phyloP scores from a whole-genome alignment of 2,329 filamentous ascomycete species.

The Microcera coccophila region DNA sequence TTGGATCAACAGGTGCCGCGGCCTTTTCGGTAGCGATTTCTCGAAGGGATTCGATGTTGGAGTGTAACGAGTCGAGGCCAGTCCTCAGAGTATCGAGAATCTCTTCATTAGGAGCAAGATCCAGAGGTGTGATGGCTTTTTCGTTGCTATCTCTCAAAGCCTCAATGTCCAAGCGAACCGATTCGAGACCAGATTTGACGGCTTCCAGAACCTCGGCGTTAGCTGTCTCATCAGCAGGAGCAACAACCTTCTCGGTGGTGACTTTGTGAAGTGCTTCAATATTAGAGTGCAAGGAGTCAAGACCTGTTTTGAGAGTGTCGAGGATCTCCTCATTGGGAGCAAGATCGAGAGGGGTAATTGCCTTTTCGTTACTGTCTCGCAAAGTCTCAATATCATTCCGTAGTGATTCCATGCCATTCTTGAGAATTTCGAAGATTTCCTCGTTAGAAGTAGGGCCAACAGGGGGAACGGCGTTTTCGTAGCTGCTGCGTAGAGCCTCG shows the following conservation, averaged over 20 bases:
- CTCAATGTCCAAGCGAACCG: conserved; percentile 3
- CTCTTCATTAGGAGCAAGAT: conserved; percentile 78
- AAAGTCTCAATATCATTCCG: conserved; percentile 70
- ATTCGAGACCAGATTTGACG: conserved; percentile 71
- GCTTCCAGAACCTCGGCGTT: conserved; percentile 79
- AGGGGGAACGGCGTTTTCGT: conserved; percentile 53
- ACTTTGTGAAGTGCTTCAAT: conserved; percentile 64
- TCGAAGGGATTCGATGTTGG: conserved; percentile 74
- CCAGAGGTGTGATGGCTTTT: conserved; percentile 41
- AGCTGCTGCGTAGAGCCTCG: conserved; percentile 64
- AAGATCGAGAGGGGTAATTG: conserved; percentile 61
- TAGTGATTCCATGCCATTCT: conserved; percentile 66
- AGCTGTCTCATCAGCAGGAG: conserved; percentile 47
- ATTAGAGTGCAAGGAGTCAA: conserved; percentile 68
- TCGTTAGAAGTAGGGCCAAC: conserved; percentile 71
- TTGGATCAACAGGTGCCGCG: conserved; percentile 34
- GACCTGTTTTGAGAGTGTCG: conserved; percentile 74
- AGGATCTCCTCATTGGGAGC: conserved; percentile 79
- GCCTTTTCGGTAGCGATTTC: conserved; percentile 48
- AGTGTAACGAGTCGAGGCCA: conserved; percentile 70
- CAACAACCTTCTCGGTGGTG: conserved; percentile 67
- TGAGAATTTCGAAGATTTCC: conserved; percentile 77
- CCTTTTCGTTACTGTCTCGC: conserved; percentile 54
- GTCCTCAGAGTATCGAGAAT: conserved; percentile 81
- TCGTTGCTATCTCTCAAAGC: conserved; percentile 58